Evolutionary conservation across 805 yeast genomes (phyloP).

Genomic region (Kodamaea hsintzibuensis): DNA sequence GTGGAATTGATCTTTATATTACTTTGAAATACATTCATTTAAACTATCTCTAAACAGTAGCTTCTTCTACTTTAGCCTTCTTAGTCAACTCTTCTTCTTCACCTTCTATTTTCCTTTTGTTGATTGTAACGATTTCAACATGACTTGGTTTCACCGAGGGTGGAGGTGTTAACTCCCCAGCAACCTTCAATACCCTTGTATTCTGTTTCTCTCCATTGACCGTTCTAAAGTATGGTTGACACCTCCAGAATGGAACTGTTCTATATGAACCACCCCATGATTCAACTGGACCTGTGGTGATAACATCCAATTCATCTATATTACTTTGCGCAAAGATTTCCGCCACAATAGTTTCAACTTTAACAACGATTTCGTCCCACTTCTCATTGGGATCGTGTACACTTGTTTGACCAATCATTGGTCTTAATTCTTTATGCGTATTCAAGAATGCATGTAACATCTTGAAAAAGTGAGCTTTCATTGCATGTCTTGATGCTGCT

Average conservation of each 20-base stretch:
- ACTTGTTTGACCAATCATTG: constrained; percentile 59
- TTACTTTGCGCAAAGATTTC: constrained; percentile 53
- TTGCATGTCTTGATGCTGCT: constrained; percentile 74
- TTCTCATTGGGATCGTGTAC: constrained; percentile 37
- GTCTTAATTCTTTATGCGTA: constrained; percentile 74
- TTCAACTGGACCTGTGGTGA: constrained; percentile 54
- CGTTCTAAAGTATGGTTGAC: constrained; percentile 92
- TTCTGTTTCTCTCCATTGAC: constrained; percentile 70
- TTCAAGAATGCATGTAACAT: constrained; percentile 78
- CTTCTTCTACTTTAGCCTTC: background rate
- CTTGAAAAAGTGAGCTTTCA: constrained; percentile 93
- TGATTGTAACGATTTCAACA: background rate
- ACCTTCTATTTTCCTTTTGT: constrained; percentile 7
- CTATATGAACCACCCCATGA: constrained; percentile 82
- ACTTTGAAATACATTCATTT: no score
- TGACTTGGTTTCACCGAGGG: background rate
- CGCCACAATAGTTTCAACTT: constrained; percentile 67
- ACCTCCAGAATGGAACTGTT: constrained; percentile 89
- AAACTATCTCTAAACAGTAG: background rate
- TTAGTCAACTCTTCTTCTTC: background rate
- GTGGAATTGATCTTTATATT: constrained; percentile 31
- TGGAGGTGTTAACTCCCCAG: constrained; percentile 28
- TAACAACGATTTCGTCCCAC: constrained; percentile 54
- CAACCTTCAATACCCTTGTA: constrained; percentile 37
- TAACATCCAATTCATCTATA: constrained; percentile 56